Conservation (phyloP, 2,329 filamentous ascomycete species). For the Penicillium sp. region DNA sequence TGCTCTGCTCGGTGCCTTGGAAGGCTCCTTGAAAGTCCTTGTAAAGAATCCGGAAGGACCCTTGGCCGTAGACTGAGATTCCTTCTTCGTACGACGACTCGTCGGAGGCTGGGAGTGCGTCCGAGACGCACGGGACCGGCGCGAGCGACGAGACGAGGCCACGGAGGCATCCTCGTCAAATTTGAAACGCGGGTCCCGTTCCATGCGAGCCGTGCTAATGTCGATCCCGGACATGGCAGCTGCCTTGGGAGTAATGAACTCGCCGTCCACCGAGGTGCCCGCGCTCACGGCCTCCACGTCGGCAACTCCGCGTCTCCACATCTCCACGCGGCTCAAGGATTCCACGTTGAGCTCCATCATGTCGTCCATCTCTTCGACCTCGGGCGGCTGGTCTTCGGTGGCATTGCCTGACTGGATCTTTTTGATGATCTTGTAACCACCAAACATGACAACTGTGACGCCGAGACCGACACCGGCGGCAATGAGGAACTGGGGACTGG, state of each 20-base stretch:
- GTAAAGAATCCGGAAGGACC: conserved; percentile 23
- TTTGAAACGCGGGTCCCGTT: conserved; percentile 36
- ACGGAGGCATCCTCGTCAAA: conserved; percentile 36
- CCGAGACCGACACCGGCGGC: conserved; percentile 84
- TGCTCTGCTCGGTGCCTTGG: conserved; percentile 17
- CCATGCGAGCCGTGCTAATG: conserved; percentile 31
- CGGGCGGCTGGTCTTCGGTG: conserved; percentile 22
- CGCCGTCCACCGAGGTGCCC: conserved; percentile 62
- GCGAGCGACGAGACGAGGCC: conserved; percentile 37
- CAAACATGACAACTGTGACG: conserved; percentile 92
- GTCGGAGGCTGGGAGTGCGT: conserved; percentile 18
- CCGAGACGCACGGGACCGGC: conserved; percentile 30
- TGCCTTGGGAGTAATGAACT: conserved; percentile 62
- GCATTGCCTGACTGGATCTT: conserved; percentile 56
- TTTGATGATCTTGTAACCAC: conserved; percentile 97
- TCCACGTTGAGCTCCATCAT: conserved; percentile 54
- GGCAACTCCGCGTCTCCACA: conserved; percentile 63
- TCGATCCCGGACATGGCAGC: conserved; percentile 47
- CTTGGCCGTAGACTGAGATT: conserved; percentile 17
- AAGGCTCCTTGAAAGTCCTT: conserved; percentile 24
- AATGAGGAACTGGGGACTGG: conserved; percentile 91
- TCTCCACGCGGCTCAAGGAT: conserved; percentile 56
- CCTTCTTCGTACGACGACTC: conserved; percentile 16
- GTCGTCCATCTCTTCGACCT: conserved; percentile 51
- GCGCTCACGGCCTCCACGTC: conserved; percentile 54